Conservation (phyloP, 331 rosid genomes). For the Acacia concinna region DNA sequence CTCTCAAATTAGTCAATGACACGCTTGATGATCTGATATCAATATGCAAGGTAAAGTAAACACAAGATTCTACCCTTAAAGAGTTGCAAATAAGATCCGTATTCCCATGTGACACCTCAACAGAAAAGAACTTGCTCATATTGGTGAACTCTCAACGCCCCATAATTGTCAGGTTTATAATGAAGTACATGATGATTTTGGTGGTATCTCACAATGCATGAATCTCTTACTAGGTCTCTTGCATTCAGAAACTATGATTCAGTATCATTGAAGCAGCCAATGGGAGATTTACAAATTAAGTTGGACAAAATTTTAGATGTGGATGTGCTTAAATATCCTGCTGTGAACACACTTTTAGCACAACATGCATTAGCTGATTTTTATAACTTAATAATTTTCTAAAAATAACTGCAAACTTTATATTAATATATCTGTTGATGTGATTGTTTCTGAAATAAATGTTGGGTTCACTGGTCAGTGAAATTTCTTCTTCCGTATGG, state of each 20-base stretch:
- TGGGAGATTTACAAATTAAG: not conserved
- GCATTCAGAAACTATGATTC: not conserved
- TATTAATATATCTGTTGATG: constrained; percentile 4
- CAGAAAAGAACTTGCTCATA: constrained; percentile 26
- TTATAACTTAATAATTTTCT: not conserved
- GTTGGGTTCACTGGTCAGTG: not conserved
- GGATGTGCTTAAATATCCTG: not conserved
- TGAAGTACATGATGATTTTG: not conserved
- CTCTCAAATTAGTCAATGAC: constrained; percentile 82
- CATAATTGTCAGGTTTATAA: not conserved
- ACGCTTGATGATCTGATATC: constrained; percentile 76
- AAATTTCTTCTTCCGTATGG: constrained; percentile 9
- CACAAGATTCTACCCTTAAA: constrained; percentile 6
- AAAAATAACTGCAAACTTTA: not conserved
- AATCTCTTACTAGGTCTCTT: not conserved
- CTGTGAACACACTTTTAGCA: constrained; percentile 4
- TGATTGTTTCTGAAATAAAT: not conserved
- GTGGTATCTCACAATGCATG: not conserved
- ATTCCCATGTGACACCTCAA: constrained; percentile 2
- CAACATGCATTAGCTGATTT: not conserved
- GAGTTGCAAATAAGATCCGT: not conserved
- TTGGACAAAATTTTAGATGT: not conserved
- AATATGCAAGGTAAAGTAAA: constrained; percentile 79
- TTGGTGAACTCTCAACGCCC: constrained; percentile 5
- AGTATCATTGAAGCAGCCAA: not conserved